phyloP scores from a whole-genome alignment of 2,329 filamentous ascomycete genomes.

The Penicillium thymicola region DNA sequence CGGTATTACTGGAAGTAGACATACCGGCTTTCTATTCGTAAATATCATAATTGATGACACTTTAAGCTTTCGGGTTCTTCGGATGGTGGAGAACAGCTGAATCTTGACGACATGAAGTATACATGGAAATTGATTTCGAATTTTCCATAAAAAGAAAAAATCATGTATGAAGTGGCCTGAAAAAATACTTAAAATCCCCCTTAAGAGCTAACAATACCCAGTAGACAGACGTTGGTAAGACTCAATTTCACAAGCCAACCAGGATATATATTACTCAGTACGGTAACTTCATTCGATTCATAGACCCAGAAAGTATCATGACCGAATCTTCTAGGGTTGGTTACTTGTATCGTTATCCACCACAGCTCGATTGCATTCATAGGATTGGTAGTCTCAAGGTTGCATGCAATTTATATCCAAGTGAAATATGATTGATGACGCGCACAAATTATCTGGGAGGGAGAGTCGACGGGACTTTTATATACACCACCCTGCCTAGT shows the following conservation, averaged over 20 bases:
- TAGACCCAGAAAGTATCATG: background rate
- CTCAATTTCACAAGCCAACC: too few species aligned
- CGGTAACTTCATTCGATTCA: background rate
- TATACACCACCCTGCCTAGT: background rate
- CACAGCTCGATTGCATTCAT: background rate
- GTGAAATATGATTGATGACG: conserved; percentile 18
- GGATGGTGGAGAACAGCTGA: background rate
- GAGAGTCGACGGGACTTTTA: background rate
- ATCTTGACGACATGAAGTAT: conserved; percentile 7
- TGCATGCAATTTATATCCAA: conserved; percentile 7
- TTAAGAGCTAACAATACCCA: background rate
- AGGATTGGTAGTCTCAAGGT: conserved; percentile 2
- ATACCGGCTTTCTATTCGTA: background rate
- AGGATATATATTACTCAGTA: background rate
- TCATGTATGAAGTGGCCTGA: too few species aligned
- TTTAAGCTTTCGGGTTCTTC: conserved; percentile 12
- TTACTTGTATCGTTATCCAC: background rate
- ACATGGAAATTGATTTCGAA: background rate
- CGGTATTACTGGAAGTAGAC: background rate
- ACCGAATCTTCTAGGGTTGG: background rate
- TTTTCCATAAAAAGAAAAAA: too few species aligned
- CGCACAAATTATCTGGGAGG: conserved; percentile 10
- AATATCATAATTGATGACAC: background rate
- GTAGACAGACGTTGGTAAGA: too few species aligned
- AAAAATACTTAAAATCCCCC: background rate